A percentile compares a stretch with the other conserved stretches of the same genome.
Conservation (phyloP, 2,329 filamentous ascomycete species). For the Verticillium tricorpus region DNA sequence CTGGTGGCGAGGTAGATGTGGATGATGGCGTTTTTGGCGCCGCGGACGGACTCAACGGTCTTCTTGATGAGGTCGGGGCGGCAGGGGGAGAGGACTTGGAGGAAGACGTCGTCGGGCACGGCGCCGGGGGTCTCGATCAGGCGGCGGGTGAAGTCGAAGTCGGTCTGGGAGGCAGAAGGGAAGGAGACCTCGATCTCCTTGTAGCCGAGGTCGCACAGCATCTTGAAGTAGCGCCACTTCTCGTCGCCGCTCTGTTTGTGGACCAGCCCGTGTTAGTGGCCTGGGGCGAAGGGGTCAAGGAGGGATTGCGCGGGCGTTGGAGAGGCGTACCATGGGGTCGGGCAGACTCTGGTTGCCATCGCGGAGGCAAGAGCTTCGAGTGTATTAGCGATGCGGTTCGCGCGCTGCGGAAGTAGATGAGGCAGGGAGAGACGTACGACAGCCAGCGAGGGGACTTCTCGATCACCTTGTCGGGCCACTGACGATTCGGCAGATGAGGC, state of each 20-base stretch:
- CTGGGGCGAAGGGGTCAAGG: not conserved
- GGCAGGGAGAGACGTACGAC: constrained; percentile 33
- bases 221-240: constrained; percentile 93
- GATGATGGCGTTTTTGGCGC: constrained; percentile 88
- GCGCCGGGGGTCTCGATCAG: constrained; percentile 80
- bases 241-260: constrained; percentile 74
- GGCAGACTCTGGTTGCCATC: constrained; percentile 94
- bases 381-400: constrained; percentile 1
- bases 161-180: constrained; percentile 88
- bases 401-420: not conserved
- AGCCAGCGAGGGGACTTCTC: constrained; percentile 88
- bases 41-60: constrained; percentile 83
- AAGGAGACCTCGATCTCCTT: constrained; percentile 98
- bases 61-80: constrained; percentile 84
- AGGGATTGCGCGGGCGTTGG: not conserved
- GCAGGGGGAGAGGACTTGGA: constrained; percentile 91
- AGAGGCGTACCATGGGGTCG: constrained; percentile 77
- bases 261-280: constrained; percentile 5
- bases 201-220: constrained; percentile 88
- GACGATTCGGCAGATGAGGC: constrained; percentile 61
- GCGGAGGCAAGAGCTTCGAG: constrained; percentile 43
- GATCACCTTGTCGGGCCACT: constrained; percentile 82
- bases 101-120: constrained; percentile 82
- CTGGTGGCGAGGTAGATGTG: constrained; percentile 96
- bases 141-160: constrained; percentile 90